phyloP scores from a whole-genome alignment of 2,329 filamentous ascomycete species.

The Scortechinia acanthostroma region DNA sequence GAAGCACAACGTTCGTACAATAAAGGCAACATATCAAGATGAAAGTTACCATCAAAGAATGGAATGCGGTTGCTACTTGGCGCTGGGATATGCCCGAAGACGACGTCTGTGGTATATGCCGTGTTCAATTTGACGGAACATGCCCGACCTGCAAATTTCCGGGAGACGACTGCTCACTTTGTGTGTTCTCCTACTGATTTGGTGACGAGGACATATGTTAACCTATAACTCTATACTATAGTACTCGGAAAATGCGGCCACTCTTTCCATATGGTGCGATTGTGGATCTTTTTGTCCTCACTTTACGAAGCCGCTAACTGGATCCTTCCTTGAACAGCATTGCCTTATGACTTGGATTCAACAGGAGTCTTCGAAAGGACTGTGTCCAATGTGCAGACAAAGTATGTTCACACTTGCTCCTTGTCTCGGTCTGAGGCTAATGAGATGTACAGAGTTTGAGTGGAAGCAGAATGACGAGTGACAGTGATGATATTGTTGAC shows the following conservation, averaged over 20 bases:
- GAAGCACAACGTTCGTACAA: no score
- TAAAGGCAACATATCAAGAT: slow-evolving; percentile 48
- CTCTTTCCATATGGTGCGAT: slow-evolving; percentile 86
- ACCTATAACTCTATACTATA: slow-evolving; percentile 34
- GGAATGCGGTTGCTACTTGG: slow-evolving; percentile 93
- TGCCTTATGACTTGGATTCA: slow-evolving; percentile 95
- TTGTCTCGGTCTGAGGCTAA: neutral
- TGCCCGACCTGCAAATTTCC: slow-evolving; percentile 98
- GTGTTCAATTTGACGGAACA: slow-evolving; percentile 93
- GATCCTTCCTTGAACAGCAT: no score
- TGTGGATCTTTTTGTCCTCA: neutral
- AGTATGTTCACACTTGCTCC: slow-evolving; percentile 37
- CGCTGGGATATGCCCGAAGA: slow-evolving; percentile 95
- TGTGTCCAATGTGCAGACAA: slow-evolving; percentile 97
- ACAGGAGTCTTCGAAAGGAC: slow-evolving; percentile 83
- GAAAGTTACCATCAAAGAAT: slow-evolving; percentile 92
- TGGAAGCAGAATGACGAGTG: neutral
- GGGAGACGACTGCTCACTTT: slow-evolving; percentile 85
- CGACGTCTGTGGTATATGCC: slow-evolving; percentile 96
- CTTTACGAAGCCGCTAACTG: no score
- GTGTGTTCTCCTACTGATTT: slow-evolving; percentile 40
- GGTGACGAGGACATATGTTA: slow-evolving; percentile 3
- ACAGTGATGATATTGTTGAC: neutral
- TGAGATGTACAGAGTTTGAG: neutral
- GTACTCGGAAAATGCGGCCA: slow-evolving; percentile 95